Evolutionary conservation across 164 flowering plant species (phyloP).

Genomic region (Echeveria elegans): DNA sequence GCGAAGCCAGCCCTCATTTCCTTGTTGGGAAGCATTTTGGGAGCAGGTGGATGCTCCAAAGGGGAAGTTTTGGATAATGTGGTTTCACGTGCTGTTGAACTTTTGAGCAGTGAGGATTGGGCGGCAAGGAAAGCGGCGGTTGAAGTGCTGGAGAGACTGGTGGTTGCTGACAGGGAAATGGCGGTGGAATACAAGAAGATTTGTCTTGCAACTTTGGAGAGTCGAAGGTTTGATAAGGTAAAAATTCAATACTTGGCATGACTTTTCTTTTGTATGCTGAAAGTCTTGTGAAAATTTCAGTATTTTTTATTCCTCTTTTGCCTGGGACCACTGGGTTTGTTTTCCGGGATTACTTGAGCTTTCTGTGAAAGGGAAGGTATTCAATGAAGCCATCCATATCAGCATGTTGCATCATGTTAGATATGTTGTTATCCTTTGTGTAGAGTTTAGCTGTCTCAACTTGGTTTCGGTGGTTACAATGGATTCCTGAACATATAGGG

Average conservation of each 20-base stretch:
- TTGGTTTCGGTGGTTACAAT: neutral
- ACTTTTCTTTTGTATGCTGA: neutral
- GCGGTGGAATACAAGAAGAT: conserved; percentile 37
- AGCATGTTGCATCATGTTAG: conserved; percentile 4
- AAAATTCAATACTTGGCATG: neutral
- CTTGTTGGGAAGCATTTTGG: conserved; percentile 48
- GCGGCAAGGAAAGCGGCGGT: conserved; percentile 79
- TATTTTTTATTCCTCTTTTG: neutral
- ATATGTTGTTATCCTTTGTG: neutral
- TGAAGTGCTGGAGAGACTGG: conserved; percentile 60
- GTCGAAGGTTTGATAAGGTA: conserved; percentile 81
- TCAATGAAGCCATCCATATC: conserved; percentile 7
- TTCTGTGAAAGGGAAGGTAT: neutral
- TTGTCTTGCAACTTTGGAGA: conserved; percentile 51
- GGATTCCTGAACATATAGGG: neutral
- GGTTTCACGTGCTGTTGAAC: conserved; percentile 46
- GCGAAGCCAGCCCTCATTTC: conserved; percentile 66
- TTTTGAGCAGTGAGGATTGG: conserved; percentile 78
- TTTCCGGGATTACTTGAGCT: neutral
- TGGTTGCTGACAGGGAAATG: conserved; percentile 41
- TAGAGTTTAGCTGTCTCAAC: neutral
- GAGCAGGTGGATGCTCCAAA: conserved; percentile 38
- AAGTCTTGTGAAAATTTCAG: neutral
- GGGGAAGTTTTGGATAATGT: conserved; percentile 32
- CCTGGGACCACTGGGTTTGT: neutral